Conservation (phyloP, 2,329 filamentous ascomycete genomes). For the Epichloe sylvatica region DNA sequence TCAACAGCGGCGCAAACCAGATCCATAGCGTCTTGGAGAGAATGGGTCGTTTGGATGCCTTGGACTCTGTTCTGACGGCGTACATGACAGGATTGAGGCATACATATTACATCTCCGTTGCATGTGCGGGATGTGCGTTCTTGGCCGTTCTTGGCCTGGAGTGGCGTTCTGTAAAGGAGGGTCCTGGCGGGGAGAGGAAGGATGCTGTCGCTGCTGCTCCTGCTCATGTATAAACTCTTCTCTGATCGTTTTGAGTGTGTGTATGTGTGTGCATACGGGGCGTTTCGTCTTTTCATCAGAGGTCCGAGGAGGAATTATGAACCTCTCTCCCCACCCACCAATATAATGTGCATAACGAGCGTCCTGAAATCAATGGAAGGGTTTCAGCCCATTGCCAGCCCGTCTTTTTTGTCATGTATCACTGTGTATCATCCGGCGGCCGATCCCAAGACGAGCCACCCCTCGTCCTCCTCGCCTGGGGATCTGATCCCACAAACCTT, state of each 20-base stretch:
- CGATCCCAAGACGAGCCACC: conserved; percentile 19
- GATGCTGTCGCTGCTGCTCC: conserved; percentile 12
- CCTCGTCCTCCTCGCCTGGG: conserved; percentile 7
- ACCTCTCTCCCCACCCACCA: not conserved
- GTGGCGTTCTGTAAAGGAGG: conserved; percentile 42
- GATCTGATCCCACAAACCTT: conserved; percentile 45
- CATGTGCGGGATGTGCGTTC: conserved; percentile 32
- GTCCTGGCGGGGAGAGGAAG: conserved; percentile 15
- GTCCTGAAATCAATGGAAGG: too few relatives aligned
- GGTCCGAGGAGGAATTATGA: not conserved
- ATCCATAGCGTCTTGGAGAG: conserved; percentile 29
- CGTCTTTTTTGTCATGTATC: not conserved
- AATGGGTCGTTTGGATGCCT: conserved; percentile 27
- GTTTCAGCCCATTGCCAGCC: too few relatives aligned
- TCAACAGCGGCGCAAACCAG: conserved; percentile 39
- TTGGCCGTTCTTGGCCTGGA: conserved; percentile 28
- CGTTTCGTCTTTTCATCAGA: not conserved
- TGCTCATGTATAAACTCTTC: conserved; percentile 4
- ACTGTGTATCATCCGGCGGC: conserved; percentile 29
- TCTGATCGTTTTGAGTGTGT: not conserved
- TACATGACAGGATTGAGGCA: conserved; percentile 37
- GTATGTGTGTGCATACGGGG: not conserved
- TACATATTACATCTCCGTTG: conserved; percentile 38
- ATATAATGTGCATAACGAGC: not conserved
- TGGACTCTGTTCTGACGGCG: conserved; percentile 29